Percentiles rank a stretch among this genome's conserved stretches.
Conservation (phyloP, 306 rosid species). For the Rubus parviflorus region DNA sequence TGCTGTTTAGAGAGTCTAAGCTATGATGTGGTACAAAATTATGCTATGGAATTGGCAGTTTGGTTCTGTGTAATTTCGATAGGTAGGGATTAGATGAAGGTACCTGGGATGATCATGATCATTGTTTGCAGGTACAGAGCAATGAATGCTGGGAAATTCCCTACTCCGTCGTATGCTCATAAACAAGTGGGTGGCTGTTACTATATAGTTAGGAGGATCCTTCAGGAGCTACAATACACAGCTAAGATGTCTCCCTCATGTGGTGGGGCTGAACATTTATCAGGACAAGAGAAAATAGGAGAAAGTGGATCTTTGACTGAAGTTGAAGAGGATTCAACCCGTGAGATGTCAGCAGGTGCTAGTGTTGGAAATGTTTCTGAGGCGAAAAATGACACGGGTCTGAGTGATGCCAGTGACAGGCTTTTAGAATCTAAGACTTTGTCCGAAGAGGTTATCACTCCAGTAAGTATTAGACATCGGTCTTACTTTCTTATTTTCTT, state of each 20-base stretch:
- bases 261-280: conserved; percentile 17
- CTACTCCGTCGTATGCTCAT: conserved; percentile 3
- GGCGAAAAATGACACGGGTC: conserved; percentile 14
- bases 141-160: conserved; percentile 61
- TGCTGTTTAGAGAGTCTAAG: not conserved
- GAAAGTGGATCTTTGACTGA: conserved; percentile 17
- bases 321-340: conserved; percentile 20
- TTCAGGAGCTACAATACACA: conserved; percentile 53
- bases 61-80: not conserved
- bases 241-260: conserved; percentile 32
- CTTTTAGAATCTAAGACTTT: conserved; percentile 33
- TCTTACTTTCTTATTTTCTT: not conserved
- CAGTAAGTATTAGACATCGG: conserved; percentile 36
- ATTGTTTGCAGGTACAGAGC: conserved; percentile 49
- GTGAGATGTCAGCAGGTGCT: conserved; percentile 23
- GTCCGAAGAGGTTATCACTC: conserved; percentile 36
- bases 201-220: conserved; percentile 48
- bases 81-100: not conserved
- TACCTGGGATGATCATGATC: not conserved
- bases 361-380: conserved; percentile 12
- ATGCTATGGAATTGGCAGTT: not conserved
- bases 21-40: not conserved
- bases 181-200: conserved; percentile 62
- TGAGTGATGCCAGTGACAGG: conserved; percentile 13
- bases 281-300: conserved; percentile 13